Evolutionary conservation across 1,139 yeast genomes (phyloP).

Genomic region (Suhomyces anneliseae): DNA sequence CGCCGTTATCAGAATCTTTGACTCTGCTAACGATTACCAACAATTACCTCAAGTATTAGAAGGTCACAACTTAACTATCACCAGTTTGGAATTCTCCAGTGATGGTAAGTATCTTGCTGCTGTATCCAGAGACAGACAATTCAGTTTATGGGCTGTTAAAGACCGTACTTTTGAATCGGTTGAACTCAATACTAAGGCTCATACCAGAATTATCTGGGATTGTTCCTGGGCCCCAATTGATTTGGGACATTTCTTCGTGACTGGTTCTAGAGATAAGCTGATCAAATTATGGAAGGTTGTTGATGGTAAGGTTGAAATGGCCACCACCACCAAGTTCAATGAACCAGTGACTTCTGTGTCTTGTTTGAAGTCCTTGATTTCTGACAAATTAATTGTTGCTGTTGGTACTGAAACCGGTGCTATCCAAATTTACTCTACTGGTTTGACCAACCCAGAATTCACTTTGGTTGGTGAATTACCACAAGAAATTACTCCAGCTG

Average conservation of each 20-base stretch:
- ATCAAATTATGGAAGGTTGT: conserved; percentile 67
- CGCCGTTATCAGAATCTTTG: conserved; percentile 80
- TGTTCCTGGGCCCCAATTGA: conserved; percentile 72
- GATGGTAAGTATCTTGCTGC: conserved; percentile 68
- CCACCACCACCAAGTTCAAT: conserved; percentile 38
- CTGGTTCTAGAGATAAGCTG: conserved; percentile 85
- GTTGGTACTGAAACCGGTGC: conserved; percentile 72
- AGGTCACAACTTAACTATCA: conserved; percentile 80
- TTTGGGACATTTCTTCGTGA: conserved; percentile 52
- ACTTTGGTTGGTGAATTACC: conserved; percentile 33
- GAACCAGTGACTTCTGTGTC: conserved; percentile 77
- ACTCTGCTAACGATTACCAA: conserved; percentile 48
- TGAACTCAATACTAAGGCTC: conserved; percentile 67
- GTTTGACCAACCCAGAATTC: conserved; percentile 26
- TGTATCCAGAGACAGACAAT: conserved; percentile 89
- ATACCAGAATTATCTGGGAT: conserved; percentile 93
- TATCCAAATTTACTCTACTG: conserved; percentile 23
- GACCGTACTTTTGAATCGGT: conserved; percentile 46
- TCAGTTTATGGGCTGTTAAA: conserved; percentile 70
- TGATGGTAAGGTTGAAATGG: conserved; percentile 25
- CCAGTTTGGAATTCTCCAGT: conserved; percentile 75
- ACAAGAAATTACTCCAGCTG: conserved; percentile 55
- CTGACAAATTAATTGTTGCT: conserved; percentile 44
- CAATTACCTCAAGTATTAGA: conserved; percentile 42
- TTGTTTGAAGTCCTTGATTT: conserved; percentile 32